Base-by-base conservation (phyloP, 169 alveolate species). In the Plasmodium gonderi region DNA sequence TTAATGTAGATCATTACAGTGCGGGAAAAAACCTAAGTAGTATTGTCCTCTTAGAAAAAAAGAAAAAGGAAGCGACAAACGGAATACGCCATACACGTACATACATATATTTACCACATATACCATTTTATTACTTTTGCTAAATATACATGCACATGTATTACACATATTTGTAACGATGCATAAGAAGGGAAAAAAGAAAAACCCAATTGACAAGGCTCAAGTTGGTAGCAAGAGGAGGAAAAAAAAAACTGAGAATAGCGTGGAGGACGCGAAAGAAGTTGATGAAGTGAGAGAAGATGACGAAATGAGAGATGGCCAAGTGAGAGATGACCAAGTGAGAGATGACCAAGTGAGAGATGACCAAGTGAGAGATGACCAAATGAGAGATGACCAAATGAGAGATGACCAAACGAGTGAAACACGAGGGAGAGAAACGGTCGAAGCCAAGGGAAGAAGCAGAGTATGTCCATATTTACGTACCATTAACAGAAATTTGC, bases 391-490 rank as follows among this genome's bases (percentile, higher is more conserved):
- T 64, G 29, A 14, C 29, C n/a, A 26, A 8, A 64, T 3, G 12
- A 33, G 23, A n/a, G 23, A 23, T 64, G 23, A 23, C 8, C n/a
- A 64, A 3, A 23, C 23, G 44, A 17, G 23, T 3, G 17, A 45
- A 44, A 26, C 38, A 75, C 14, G 0, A 14, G 29, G n/a, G 36
- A 14, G 33, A 26, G n/a, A 49, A 79, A 31, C 20, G 31, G 20
- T 14, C 60, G 65, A 68, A 14, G 40, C 8, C 72, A 36, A 29
- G 36, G 72, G 11, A 20, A 60, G 72, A 11, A 44, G 92, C 29
- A 74, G 96, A 26, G 91, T 95, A 7, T 98, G 99, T 90, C 99
- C 99, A 6, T 98, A 98, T 80, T 82, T 99, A 49, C 98, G 99
- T 17, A 98, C 99, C 3, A 98, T 99, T 12, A 98, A 98, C 80